phyloP scores from a whole-genome alignment of 169 alveolate species.

The Plasmodium gaboni region DNA sequence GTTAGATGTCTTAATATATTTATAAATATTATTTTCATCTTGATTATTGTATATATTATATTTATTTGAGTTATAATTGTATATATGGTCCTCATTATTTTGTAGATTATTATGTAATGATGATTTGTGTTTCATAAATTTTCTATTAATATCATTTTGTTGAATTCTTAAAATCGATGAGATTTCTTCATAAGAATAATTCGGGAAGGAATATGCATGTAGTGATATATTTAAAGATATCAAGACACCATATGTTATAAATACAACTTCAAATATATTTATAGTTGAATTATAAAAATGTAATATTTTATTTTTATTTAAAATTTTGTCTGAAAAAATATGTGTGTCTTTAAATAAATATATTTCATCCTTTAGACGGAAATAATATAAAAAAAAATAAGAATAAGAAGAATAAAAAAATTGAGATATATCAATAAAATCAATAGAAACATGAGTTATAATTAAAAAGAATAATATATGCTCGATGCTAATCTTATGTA shows the following conservation, averaged over 20 bases:
- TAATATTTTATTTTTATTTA: not conserved
- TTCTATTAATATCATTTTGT: too few relatives aligned
- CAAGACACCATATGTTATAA: conserved; percentile 27
- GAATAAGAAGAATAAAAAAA: conserved; percentile 41
- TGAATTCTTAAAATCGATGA: too few relatives aligned
- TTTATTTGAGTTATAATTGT: too few relatives aligned
- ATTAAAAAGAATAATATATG: conserved; percentile 23
- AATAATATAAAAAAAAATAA: conserved; percentile 37
- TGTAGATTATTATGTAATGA: too few relatives aligned
- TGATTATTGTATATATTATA: too few relatives aligned
- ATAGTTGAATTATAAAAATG: conserved; percentile 21
- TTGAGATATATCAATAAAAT: conserved; percentile 30
- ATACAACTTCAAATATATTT: conserved; percentile 21
- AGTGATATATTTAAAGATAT: conserved; percentile 29
- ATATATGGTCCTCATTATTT: too few relatives aligned
- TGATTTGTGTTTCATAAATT: too few relatives aligned
- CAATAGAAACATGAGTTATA: conserved; percentile 55
- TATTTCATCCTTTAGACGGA: conserved; percentile 26
- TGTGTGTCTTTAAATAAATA: conserved; percentile 2
- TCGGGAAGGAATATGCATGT: conserved; percentile 54
- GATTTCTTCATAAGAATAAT: conserved; percentile 25
- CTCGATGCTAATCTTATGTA: conserved; percentile 24
- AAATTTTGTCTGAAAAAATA: conserved; percentile 1
- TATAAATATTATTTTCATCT: too few relatives aligned
- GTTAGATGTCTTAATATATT: too few relatives aligned